Percentiles rank a stretch among this genome's conserved stretches.
Evolutionary conservation across 1,284 basidiomycete species (phyloP).

Genomic region (Cystobasidium sp.): DNA sequence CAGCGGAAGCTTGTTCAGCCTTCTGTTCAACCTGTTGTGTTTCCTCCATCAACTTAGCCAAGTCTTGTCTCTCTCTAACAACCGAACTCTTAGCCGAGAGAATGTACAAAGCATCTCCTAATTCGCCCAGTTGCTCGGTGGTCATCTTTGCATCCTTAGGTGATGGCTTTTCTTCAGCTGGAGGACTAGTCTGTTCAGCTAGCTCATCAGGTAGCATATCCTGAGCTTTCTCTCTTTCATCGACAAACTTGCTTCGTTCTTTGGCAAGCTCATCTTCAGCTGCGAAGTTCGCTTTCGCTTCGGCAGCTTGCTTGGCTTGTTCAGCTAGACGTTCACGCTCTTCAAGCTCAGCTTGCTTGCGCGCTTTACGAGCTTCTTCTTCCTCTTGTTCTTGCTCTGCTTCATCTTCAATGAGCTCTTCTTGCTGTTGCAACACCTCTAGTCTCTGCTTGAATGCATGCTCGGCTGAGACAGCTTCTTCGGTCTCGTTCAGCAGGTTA

Average conservation of each 20-base stretch:
- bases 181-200: constrained; percentile 18
- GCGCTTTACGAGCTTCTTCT: constrained; percentile 82
- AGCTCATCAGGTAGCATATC: constrained; percentile 55
- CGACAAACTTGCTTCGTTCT: constrained; percentile 66
- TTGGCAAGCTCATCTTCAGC: constrained; percentile 66
- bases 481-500: constrained; percentile 93
- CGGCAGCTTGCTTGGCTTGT: constrained; percentile 36
- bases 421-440: constrained; percentile 95
- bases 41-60: constrained; percentile 87
- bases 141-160: constrained; percentile 87
- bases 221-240: constrained; percentile 50
- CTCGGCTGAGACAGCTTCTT: constrained; percentile 89
- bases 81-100: constrained; percentile 96
- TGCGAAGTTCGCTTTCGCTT: constrained; percentile 44
- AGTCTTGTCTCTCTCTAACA: constrained; percentile 91
- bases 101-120: constrained; percentile 88
- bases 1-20: background rate
- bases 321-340: constrained; percentile 54
- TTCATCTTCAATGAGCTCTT: constrained; percentile 99
- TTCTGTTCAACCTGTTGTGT: constrained; percentile 74
- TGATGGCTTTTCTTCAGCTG: constrained; percentile 55
- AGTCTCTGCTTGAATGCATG: constrained; percentile 97
- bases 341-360: constrained; percentile 73
- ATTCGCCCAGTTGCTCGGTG: constrained; percentile 90
- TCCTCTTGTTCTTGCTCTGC: constrained; percentile 94